Evolutionary conservation across 2,329 filamentous ascomycete genomes (phyloP), one percentile per base, ranked within the genome.

Genomic region (Phialophora chinensis): DNA sequence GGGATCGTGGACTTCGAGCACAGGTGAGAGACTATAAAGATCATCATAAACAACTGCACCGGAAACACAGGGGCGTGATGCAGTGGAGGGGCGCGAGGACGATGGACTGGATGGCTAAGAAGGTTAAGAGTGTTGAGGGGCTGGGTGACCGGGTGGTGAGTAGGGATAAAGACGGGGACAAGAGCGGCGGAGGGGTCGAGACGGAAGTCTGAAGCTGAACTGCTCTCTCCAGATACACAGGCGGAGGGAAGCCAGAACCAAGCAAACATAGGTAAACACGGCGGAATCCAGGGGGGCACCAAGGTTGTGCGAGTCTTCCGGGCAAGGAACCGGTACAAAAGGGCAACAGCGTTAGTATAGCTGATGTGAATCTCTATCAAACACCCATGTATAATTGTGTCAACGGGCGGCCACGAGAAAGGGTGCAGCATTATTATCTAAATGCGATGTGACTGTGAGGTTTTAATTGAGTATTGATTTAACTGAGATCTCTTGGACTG

Each of bases 51-150:
- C 88, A 91, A 54, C 77, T 90, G 69, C 88, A 91, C 75, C 80
- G 88, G 57, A 84, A 86, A 74, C 88, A 92, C 73, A 79, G 88
- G 25, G 90, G 90, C 0, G 74, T 90, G 49, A 92, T 92, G 90
- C 90, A 92, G 78, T 92, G 89, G 87, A 85, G 84, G 81, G 76
- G 84, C 73, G 84, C 82, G 23, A 81, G 81, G 75, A 87, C 77
- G 62, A 77, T 80, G 65, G 85, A 88, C 72, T 85, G 84, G 76
- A 82, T 89, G 66, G 86, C 87, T 73, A 85, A 87, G 47, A 86
- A 87, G 63, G 82, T 87, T 1, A 82, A 83, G 66, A 78, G 83
- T 31, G 79, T 85, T 3, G 81, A 82, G 71, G 76, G 79, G 53
- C 78, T 79, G 67, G 73, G 84, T 3, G 74, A 75, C 47, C 76